Base-by-base conservation (phyloP, 352 stramenopile genomes). In the Plasmopara viticola region DNA sequence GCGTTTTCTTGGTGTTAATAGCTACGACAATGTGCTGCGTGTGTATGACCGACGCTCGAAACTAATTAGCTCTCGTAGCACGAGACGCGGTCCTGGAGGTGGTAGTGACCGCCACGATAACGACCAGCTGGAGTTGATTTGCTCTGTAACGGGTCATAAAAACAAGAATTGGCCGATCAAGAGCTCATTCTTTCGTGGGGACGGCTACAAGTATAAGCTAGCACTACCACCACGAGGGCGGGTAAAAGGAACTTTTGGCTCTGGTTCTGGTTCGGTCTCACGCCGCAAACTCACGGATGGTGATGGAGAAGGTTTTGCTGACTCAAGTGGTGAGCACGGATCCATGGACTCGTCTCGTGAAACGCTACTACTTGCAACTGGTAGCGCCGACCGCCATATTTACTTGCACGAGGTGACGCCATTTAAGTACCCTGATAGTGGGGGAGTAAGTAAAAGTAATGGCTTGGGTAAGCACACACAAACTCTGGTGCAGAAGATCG, bases 81-180 rank as follows among this genome's bases (percentile, higher is more conserved):
- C 53, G 7, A 59, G 58, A 34, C 63, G 59, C 46, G 59, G 59
- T 9, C 34, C 59, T 54, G 51, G 51, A 34, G 64, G 53, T 34
- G 35, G 52, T 15, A 56, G 45, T 40, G 79, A 78, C 47, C 76
- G 62, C 2, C 60, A 74, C 40, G 75, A 80, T 17, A 72, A 79
- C 38, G 83, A 94, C 52, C 80, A 86, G 50, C 75, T 94, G 59
- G 80, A 91, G 46, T 60, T 94, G 18, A 73, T 82, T 15, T 88
- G 79, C 57, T 83, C 77, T 47, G 78, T 94, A 15, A 82, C 77
- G 31, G 78, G 85, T 44, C 83, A 95, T 64, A 92, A 90, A 58
- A 95, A 92, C 70, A 95, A 93, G 65, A 94, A 94, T 58, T 95
- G 85, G 85, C 85, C 85, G 7, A 94, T 95, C 54, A 92, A 91